Base-by-base conservation (phyloP, 83 land plant genomes). In the Diphasiastrum complanatum region DNA sequence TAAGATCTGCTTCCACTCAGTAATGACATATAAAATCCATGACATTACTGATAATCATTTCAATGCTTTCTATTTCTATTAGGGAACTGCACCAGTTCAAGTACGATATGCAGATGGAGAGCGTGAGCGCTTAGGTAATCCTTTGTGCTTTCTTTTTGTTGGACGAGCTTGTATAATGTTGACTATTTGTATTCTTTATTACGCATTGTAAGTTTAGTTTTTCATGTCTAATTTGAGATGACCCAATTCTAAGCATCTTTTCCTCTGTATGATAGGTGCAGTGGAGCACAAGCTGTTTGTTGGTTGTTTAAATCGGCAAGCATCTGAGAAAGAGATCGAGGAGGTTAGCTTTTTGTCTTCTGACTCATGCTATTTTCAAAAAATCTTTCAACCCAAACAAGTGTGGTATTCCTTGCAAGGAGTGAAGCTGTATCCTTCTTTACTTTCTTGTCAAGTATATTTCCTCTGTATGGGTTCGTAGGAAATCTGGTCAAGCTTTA, bases 61-160 rank as follows among this genome's bases (percentile, higher is more conserved):
- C n/a, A n/a, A n/a, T n/a, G 2, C 26, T 51, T 46, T 40, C 5
- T 60, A 58, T 72, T 47, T 70, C 23, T 34, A 43, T 19, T 81
- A 95, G 99, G 97, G 99, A 5, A 43, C 72, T 25, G 83, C 85
- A 25, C 97, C 99, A 31, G 83, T 95, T 20, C 97, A 90, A 84
- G 99, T 95, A 32, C 75, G 89, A 75, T 90, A 80, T 79, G 99
- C 99, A 33, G 99, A 90, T 85, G 97, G 97, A n/a, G 99, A 95
- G 63, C 81, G 93, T 20, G 97, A 90, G 26, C 89, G 92, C 2
- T 84, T 81, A 73, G 99, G 99, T 86, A 90, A 78, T 61, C 51
- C 55, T 29, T 43, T 23, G 16, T 3, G 31, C 33, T 54, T 35
- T 34, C 24, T 35, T 54, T 24, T 54, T 31, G 58, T 16, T 54